These are phyloP conservation scores for Wickerhamomyces canadensis DNA, from an alignment of 805 yeast genomes.

Conservation along the genomic window DNA sequence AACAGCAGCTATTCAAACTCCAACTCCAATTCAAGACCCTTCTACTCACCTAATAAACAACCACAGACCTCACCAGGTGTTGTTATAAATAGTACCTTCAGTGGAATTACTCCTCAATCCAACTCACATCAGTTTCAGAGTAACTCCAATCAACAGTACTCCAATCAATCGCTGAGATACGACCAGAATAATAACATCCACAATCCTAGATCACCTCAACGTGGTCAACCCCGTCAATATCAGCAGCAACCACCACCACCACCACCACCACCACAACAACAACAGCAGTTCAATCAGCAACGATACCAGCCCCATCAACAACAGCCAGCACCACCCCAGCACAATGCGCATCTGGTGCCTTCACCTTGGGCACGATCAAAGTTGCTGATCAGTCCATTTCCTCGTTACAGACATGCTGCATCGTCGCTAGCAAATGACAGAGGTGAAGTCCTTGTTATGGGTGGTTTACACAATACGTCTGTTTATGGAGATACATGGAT, in stretches of 20 bases:
- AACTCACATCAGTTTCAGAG: constrained; percentile 9
- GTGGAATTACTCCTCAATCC: background rate
- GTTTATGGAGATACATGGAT: constrained; percentile 97
- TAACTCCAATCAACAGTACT: constrained; percentile 7
- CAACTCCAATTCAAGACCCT: constrained; percentile 3
- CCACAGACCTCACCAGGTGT: too few relatives aligned
- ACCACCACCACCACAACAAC: constrained; percentile 20
- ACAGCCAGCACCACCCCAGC: constrained; percentile 23
- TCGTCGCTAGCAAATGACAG: constrained; percentile 71
- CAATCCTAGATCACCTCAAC: constrained; percentile 20
- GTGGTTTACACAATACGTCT: constrained; percentile 88
- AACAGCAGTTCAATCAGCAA: constrained; percentile 1
- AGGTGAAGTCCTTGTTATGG: constrained; percentile 83
- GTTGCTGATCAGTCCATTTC: constrained; percentile 76
- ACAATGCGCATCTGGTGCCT: constrained; percentile 10
- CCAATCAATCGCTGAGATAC: constrained; percentile 8
- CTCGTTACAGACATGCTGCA: constrained; percentile 90
- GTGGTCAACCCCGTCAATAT: constrained; percentile 8
- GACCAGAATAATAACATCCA: constrained; percentile 21
- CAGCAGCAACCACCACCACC: constrained; percentile 9
- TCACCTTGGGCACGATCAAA: constrained; percentile 68
- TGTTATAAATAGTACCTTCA: too few relatives aligned
- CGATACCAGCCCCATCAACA: constrained; percentile 21
- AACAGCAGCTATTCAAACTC: constrained; percentile 8
- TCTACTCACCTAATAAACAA: constrained; percentile 7